These are phyloP conservation scores for Fusarium sp. DNA, from an alignment of 2,329 filamentous ascomycete species.

Conservation along the genomic window DNA sequence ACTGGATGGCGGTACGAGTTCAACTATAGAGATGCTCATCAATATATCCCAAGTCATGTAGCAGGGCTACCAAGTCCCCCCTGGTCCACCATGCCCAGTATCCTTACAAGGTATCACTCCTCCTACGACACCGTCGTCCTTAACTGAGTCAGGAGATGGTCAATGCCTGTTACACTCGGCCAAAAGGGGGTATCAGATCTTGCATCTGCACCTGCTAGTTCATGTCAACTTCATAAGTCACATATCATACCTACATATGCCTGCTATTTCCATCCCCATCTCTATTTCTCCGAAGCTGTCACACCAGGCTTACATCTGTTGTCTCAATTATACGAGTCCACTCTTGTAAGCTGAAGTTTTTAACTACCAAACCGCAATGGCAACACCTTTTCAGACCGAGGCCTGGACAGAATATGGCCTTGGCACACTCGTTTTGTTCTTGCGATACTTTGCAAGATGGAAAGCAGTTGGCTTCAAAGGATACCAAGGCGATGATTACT, in stretches of 20 bases:
- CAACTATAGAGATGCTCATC: background rate
- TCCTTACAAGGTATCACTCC: slow-evolving; percentile 3
- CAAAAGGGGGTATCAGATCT: slow-evolving; percentile 12
- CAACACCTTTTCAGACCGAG: slow-evolving; percentile 58
- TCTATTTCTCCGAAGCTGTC: slow-evolving; percentile 1
- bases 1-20: background rate
- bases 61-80: background rate
- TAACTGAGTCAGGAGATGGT: slow-evolving; percentile 14
- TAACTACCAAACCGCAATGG: slow-evolving; percentile 29
- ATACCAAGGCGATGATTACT: slow-evolving; percentile 59
- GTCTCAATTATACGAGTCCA: background rate
- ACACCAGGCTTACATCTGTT: background rate
- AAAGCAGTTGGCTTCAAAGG: slow-evolving; percentile 55
- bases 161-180: slow-evolving; percentile 16
- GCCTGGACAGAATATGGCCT: slow-evolving; percentile 59
- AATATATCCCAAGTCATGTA: slow-evolving; percentile 3
- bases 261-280: background rate
- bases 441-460: slow-evolving; percentile 55
- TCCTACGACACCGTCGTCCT: slow-evolving; percentile 3
- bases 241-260: slow-evolving; percentile 8
- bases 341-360: background rate
- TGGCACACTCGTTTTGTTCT: slow-evolving; percentile 53
- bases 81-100: slow-evolving; percentile 8
- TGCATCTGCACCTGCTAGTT: background rate
- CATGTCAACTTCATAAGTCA: background rate